Percentiles rank a stretch among this genome's conserved stretches.
phyloP scores from a whole-genome alignment of 164 flowering plant species.

The Warburgia ugandensis region DNA sequence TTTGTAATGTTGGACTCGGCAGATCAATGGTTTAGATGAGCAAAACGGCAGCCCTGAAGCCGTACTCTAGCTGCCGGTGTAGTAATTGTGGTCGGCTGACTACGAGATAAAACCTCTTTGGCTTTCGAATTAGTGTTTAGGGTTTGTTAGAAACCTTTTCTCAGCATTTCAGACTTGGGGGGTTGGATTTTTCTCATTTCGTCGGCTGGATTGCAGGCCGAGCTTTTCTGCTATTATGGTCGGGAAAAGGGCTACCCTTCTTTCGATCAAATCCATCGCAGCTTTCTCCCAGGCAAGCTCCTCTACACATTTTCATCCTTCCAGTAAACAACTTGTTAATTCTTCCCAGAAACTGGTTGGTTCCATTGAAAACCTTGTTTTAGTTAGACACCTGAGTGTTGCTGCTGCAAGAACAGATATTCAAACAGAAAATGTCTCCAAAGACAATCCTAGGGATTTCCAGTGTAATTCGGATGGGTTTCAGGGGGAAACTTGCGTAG shows the following conservation, averaged over 20 bases:
- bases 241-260: constrained; percentile 5
- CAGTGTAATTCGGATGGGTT: background rate
- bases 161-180: no score
- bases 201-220: no score
- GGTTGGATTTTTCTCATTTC: no score
- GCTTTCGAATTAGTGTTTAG: no score
- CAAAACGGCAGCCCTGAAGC: no score
- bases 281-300: constrained; percentile 9
- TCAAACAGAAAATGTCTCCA: background rate
- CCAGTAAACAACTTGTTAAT: background rate
- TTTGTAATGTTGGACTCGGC: no score
- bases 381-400: constrained; percentile 4
- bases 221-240: no score
- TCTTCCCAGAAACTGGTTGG: background rate
- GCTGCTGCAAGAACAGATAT: constrained; percentile 11
- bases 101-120: no score
- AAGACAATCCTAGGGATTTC: background rate
- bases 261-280: constrained; percentile 9
- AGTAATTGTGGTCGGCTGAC: no score
- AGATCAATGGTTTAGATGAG: no score
- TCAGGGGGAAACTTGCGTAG: constrained; percentile 2
- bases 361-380: background rate
- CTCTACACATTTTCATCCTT: background rate
- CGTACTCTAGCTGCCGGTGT: no score
- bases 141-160: no score